Conservation (phyloP, 2,329 filamentous ascomycete genomes). For the Thielaviopsis ethacetica region DNA sequence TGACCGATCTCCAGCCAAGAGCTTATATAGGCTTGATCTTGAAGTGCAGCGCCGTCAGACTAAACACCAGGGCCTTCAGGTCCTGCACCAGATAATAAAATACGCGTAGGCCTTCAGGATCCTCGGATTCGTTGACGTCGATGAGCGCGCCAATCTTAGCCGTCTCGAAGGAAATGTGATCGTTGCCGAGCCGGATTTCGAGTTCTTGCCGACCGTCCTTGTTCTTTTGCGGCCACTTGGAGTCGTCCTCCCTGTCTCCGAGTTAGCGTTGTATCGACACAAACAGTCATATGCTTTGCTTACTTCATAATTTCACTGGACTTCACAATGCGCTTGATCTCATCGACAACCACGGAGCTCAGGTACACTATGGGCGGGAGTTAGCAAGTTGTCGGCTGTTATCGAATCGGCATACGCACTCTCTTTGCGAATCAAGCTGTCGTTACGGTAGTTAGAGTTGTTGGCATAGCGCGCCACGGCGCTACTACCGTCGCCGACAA, state of each 20-base stretch:
- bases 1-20: not conserved
- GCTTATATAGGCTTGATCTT: slow-evolving; percentile 69
- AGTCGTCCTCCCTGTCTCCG: slow-evolving; percentile 73
- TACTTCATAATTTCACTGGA: slow-evolving; percentile 96
- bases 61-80: slow-evolving; percentile 90
- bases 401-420: slow-evolving; percentile 44
- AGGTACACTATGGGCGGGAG: slow-evolving; percentile 60
- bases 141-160: slow-evolving; percentile 96
- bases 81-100: slow-evolving; percentile 99
- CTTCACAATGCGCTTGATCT: slow-evolving; percentile 95
- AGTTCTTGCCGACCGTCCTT: slow-evolving; percentile 95
- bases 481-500: slow-evolving; percentile 80
- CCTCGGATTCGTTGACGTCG: slow-evolving; percentile 88
- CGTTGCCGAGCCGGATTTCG: slow-evolving; percentile 82
- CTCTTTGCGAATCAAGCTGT: slow-evolving; percentile 97
- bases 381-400: not conserved
- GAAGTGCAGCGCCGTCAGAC: slow-evolving; percentile 90
- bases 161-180: slow-evolving; percentile 98
- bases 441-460: slow-evolving; percentile 98
- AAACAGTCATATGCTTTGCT: slow-evolving; percentile 13
- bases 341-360: slow-evolving; percentile 73
- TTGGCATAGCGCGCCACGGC: slow-evolving; percentile 94
- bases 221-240: slow-evolving; percentile 98
- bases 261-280: not conserved
- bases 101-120: slow-evolving; percentile 87